Evolutionary conservation across 2,329 filamentous ascomycete species (phyloP).

Genomic region (Claviceps cyperi): DNA sequence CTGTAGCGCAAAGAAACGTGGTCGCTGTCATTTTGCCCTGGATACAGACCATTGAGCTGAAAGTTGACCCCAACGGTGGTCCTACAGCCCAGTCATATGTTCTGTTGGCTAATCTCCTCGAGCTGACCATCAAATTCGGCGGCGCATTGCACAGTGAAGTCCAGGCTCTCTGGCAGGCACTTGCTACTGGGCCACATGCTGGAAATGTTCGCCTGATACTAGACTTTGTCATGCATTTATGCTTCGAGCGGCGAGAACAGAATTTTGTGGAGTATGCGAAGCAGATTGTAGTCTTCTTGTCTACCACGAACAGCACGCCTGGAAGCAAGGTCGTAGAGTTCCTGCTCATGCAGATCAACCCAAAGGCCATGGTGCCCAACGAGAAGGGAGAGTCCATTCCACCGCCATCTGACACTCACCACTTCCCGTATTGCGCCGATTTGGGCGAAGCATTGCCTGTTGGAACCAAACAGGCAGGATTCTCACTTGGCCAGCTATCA

Average conservation of each 20-base stretch:
- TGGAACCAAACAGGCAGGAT: conserved; percentile 80
- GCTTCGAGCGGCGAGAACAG: conserved; percentile 84
- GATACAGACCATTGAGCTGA: conserved; percentile 88
- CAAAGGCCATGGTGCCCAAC: conserved; percentile 92
- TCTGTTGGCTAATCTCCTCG: conserved; percentile 82
- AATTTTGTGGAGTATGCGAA: conserved; percentile 98
- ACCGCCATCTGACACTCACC: conserved; percentile 56
- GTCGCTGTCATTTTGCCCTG: conserved; percentile 89
- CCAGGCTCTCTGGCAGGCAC: conserved; percentile 90
- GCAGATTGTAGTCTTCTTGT: conserved; percentile 92
- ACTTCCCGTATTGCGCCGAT: conserved; percentile 81
- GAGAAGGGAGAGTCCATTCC: conserved; percentile 59
- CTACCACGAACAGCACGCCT: conserved; percentile 57
- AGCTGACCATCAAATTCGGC: conserved; percentile 89
- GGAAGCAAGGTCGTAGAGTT: conserved; percentile 92
- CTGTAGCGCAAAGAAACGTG: conserved; percentile 79
- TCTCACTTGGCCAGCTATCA: conserved; percentile 85
- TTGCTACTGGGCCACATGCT: conserved; percentile 81
- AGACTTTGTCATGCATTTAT: conserved; percentile 91
- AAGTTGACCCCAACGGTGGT: conserved; percentile 80
- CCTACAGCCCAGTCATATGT: conserved; percentile 90
- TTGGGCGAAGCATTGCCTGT: conserved; percentile 64
- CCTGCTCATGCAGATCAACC: conserved; percentile 75
- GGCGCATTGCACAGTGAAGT: conserved; percentile 88
- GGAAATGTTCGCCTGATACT: conserved; percentile 90